A percentile compares a stretch with the other conserved stretches of the same genome.
Conservation (phyloP, 2,329 filamentous ascomycete species). For the Monilinia polystroma region DNA sequence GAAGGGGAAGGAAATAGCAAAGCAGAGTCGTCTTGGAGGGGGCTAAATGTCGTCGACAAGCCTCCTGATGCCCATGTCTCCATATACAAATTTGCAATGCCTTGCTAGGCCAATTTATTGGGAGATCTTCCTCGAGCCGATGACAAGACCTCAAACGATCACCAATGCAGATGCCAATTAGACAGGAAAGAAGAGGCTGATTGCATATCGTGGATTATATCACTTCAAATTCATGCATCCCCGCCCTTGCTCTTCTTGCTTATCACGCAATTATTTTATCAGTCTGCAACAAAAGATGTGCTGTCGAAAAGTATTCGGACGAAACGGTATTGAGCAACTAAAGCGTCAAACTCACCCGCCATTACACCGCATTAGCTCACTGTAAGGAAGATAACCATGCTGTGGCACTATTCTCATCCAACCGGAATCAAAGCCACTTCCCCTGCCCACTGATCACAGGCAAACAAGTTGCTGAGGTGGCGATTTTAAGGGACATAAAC, state of each 20-base stretch:
- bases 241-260: neutral
- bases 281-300: conserved; percentile 10
- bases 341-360: conserved; percentile 6
- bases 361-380: conserved; percentile 20
- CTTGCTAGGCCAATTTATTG: neutral
- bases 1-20: neutral
- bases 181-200: neutral
- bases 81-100: neutral
- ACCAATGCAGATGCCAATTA: neutral
- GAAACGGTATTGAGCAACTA: conserved; percentile 12
- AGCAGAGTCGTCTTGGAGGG: neutral
- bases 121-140: neutral
- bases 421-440: conserved; percentile 9
- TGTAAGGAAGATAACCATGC: conserved; percentile 4
- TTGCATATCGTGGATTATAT: neutral
- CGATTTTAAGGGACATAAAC: neutral
- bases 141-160: neutral
- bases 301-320: neutral
- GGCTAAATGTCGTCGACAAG: neutral
- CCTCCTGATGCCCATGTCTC: neutral
- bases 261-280: neutral
- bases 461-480: conserved; percentile 5
- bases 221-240: neutral
- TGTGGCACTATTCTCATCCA: conserved; percentile 1
- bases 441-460: conserved; percentile 4